Base-by-base conservation (phyloP, 2,329 filamentous ascomycete species). In the Plenodomus lindquistii region DNA sequence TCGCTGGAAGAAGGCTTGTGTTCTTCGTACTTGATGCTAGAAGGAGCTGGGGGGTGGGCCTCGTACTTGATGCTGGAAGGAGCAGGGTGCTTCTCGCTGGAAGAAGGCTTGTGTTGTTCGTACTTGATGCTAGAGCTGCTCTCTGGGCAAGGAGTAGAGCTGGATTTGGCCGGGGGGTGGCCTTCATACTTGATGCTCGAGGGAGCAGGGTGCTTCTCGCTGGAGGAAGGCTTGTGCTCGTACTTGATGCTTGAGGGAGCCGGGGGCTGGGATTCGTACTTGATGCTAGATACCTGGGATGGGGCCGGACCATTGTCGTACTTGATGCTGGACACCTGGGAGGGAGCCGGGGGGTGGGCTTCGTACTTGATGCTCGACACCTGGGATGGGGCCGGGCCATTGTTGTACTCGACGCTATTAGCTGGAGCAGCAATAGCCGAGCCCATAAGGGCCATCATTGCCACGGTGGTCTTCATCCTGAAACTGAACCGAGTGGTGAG, bases 361-460 rank as follows among this genome's bases (percentile, higher is more conserved):
- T 37, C 10, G 16, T 37, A 20, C 9, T 37, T 9, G 35, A 16
- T 4, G 13, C 13, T 37, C 4, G 35, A 16, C 9, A 18, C 8
- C 9, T 4, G 13, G 9, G 35, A 37, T 4, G 35, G 15, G 18
- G 35, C 4, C 35, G 35, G 6, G 6, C 15, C 15, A 13, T 31
- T 8, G 11, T 4, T 8, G 35, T 18, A 40, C 20, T 50, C 44
- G 24, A 46, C 40, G 34, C 46, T 50, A 20, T 42, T 40, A 18
- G 46, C 41, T 20, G 60, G 57, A 39, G 46, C 54, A 43, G 67
- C 67, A 27, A 55, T 42, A 46, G 59, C 63, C 29, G 59, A 50
- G 55, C 67, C 67, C 63, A 63, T 48, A 15, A 72, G 65, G 62
- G 69, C 66, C 39, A 70, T 41, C 34, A 69, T 29, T 10, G 66